A percentile compares a stretch with the other conserved stretches of the same genome.
phyloP scores from a whole-genome alignment of 305 asterid species.

The Fraxinus xanthoxyloides region DNA sequence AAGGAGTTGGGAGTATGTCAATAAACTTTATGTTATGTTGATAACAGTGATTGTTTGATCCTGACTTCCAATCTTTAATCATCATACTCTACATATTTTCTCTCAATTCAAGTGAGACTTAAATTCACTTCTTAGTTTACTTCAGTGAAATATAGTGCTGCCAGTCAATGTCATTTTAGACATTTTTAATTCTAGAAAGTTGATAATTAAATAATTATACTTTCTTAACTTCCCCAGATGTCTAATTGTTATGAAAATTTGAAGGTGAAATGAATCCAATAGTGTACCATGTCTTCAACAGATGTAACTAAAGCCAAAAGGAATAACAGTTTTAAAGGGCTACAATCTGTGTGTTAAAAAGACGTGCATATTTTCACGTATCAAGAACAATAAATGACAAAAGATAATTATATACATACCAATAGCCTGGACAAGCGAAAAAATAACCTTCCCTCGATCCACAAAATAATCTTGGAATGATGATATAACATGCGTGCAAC shows the following conservation, averaged over 20 bases:
- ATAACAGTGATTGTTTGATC: background rate
- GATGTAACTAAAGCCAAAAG: background rate
- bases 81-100: background rate
- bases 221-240: background rate
- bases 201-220: background rate
- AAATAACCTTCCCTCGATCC: slow-evolving; percentile 59
- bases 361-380: background rate
- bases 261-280: background rate
- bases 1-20: background rate
- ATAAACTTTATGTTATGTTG: background rate
- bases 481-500: slow-evolving; percentile 59
- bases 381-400: background rate
- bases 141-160: background rate
- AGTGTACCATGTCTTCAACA: background rate
- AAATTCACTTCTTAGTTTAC: background rate
- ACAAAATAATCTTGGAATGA: slow-evolving; percentile 56
- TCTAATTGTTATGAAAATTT: background rate
- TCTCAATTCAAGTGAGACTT: background rate
- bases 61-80: background rate
- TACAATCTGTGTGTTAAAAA: background rate
- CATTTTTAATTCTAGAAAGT: background rate
- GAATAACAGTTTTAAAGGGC: background rate
- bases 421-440: slow-evolving; percentile 80
- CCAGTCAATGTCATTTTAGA: background rate
- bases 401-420: slow-evolving; percentile 41